A percentile compares a stretch with the other conserved stretches of the same genome.
These are phyloP conservation scores for Noccaea caerulescens DNA, from an alignment of 345 rosid genomes.

Conservation along the genomic window DNA sequence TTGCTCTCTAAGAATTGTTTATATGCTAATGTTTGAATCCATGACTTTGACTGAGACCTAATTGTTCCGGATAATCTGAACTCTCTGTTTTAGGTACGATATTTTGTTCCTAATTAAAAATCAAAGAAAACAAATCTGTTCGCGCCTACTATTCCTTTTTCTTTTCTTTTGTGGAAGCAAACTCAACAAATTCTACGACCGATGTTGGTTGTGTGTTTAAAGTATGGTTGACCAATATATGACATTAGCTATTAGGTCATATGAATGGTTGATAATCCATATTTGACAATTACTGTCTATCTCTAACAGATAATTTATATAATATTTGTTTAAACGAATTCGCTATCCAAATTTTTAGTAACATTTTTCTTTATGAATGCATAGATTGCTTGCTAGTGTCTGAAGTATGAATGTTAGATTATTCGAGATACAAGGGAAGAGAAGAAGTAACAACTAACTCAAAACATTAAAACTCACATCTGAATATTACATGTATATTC, in stretches of 20 bases:
- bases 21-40: not conserved
- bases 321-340: not conserved
- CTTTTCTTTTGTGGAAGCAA: too few species aligned
- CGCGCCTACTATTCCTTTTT: too few species aligned
- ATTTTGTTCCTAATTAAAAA: too few species aligned
- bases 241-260: not conserved
- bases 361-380: too few species aligned
- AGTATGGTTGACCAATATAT: too few species aligned
- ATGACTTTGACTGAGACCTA: conserved; percentile 13
- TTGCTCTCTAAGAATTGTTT: too few species aligned
- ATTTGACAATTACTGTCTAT: not conserved
- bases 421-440: not conserved
- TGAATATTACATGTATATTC: not conserved
- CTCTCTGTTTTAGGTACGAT: not conserved
- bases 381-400: not conserved
- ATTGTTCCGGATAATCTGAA: conserved; percentile 2
- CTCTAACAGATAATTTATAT: not conserved
- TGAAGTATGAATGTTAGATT: too few species aligned
- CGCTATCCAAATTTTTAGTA: not conserved
- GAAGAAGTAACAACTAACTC: not conserved
- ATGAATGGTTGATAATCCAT: not conserved
- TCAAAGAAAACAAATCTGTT: too few species aligned
- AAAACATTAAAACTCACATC: not conserved
- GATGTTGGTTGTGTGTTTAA: too few species aligned
- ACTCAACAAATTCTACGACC: too few species aligned